A percentile compares a stretch with the other conserved stretches of the same genome.
Conservation (phyloP, 2,329 filamentous ascomycete genomes). For the Piedraia hortae region DNA sequence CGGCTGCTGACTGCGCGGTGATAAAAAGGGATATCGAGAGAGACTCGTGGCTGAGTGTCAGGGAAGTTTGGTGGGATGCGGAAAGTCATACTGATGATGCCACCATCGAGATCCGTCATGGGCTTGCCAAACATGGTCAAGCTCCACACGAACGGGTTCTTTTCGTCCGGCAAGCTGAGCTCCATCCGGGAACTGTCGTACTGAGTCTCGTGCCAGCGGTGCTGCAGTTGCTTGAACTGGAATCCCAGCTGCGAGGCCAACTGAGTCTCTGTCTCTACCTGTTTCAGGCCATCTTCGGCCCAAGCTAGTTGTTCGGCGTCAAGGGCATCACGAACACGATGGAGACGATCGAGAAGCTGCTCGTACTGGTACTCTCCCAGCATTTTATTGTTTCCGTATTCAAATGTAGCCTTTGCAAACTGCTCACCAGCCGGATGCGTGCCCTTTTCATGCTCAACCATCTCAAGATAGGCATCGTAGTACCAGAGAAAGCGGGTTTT, state of each 20-base stretch:
- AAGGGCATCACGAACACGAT: slow-evolving; percentile 38
- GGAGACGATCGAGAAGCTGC: slow-evolving; percentile 40
- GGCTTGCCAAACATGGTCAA: slow-evolving; percentile 74
- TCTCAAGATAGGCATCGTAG: slow-evolving; percentile 56
- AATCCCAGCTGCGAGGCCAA: slow-evolving; percentile 60
- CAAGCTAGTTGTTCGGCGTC: slow-evolving; percentile 45
- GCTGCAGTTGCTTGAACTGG: slow-evolving; percentile 59
- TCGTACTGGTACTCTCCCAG: slow-evolving; percentile 62
- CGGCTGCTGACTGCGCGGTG: slow-evolving; percentile 60
- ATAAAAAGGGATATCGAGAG: slow-evolving; percentile 55
- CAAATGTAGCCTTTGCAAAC: slow-evolving; percentile 75
- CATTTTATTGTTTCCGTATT: slow-evolving; percentile 48
- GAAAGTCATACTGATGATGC: slow-evolving; percentile 59
- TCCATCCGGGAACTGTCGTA: slow-evolving; percentile 40
- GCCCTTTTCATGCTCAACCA: slow-evolving; percentile 34
- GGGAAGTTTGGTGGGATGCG: slow-evolving; percentile 66
- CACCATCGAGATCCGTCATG: slow-evolving; percentile 81
- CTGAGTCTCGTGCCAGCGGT: slow-evolving; percentile 38
- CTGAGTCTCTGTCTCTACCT: slow-evolving; percentile 37
- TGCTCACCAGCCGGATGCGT: slow-evolving; percentile 28
- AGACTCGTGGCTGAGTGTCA: slow-evolving; percentile 48
- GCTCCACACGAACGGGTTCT: slow-evolving; percentile 72
- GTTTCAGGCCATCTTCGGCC: slow-evolving; percentile 37
- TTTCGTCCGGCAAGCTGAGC: slow-evolving; percentile 39
- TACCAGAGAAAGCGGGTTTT: slow-evolving; percentile 93